Conservation (phyloP, 441 rosid species). For the Jatropha multifida region DNA sequence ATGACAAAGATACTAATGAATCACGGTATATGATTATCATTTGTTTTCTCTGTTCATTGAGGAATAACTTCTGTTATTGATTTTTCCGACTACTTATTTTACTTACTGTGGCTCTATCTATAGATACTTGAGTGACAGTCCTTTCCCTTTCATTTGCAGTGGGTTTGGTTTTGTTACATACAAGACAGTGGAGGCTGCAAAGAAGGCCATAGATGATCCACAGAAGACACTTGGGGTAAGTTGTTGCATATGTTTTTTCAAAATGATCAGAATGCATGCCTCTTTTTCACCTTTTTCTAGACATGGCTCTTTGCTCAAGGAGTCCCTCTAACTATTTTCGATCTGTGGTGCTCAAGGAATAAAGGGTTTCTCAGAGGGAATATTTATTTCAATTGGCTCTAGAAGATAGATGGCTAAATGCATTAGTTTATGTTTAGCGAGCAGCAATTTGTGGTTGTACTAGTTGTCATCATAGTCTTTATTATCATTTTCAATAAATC, state of each 20-base stretch:
- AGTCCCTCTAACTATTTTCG: background rate
- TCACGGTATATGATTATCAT: conserved; percentile 42
- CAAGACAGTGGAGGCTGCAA: conserved; percentile 57
- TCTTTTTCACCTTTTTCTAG: background rate
- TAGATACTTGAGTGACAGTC: conserved; percentile 4
- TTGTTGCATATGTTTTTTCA: background rate
- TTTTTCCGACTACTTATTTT: background rate
- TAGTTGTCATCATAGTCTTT: background rate
- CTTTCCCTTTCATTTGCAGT: conserved; percentile 32
- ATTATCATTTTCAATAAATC: background rate
- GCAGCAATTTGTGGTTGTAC: background rate
- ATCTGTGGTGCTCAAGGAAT: background rate
- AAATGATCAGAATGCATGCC: background rate
- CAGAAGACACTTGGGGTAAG: conserved; percentile 55
- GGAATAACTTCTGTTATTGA: background rate
- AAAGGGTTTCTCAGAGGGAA: background rate
- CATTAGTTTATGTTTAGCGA: background rate
- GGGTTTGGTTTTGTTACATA: conserved; percentile 74
- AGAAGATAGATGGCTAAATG: background rate
- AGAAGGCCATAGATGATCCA: conserved; percentile 59
- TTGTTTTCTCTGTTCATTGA: background rate
- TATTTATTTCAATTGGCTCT: background rate
- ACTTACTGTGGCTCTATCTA: no score
- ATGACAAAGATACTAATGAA: conserved; percentile 62
- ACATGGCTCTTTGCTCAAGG: background rate